Evolutionary conservation across 768 basidiomycete genomes (phyloP).

Genomic region (Lentinula aciculospora): DNA sequence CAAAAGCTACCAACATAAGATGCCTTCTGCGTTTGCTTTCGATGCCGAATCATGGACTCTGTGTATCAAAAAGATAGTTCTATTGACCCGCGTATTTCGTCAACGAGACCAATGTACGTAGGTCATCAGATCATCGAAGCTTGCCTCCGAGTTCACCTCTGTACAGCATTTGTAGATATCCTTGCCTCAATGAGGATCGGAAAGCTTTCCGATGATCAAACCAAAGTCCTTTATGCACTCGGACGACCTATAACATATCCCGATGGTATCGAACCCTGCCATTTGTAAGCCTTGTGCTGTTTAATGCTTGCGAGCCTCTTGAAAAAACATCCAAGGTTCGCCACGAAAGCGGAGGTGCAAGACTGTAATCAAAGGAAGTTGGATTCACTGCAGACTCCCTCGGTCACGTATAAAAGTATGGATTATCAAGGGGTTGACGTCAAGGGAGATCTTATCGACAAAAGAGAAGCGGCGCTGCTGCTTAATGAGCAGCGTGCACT

Average conservation of each 20-base stretch:
- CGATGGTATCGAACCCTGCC: constrained; percentile 76
- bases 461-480: constrained; percentile 20
- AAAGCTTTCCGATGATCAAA: constrained; percentile 44
- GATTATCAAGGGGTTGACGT: constrained; percentile 42
- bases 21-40: constrained; percentile 57
- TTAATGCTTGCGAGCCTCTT: not conserved
- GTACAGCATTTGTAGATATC: constrained; percentile 37
- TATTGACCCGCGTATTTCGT: constrained; percentile 63
- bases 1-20: constrained; percentile 26
- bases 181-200: constrained; percentile 87
- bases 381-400: constrained; percentile 33
- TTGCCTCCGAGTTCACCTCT: not conserved
- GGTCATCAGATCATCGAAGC: not conserved
- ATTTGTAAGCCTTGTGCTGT: constrained; percentile 46
- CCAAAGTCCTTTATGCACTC: constrained; percentile 48
- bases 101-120: constrained; percentile 53
- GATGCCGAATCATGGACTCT: constrained; percentile 55
- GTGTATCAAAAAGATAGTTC: constrained; percentile 41
- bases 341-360: constrained; percentile 74
- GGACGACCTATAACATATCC: constrained; percentile 52
- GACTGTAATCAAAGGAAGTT: constrained; percentile 62
- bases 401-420: constrained; percentile 29
- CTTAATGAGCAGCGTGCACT: constrained; percentile 59
- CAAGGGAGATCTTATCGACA: constrained; percentile 23
- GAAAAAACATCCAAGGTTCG: constrained; percentile 46